Evolutionary conservation across 2,329 filamentous ascomycete species (phyloP), one percentile per base, ranked within the genome.

Genomic region (Ophiostoma sp.): DNA sequence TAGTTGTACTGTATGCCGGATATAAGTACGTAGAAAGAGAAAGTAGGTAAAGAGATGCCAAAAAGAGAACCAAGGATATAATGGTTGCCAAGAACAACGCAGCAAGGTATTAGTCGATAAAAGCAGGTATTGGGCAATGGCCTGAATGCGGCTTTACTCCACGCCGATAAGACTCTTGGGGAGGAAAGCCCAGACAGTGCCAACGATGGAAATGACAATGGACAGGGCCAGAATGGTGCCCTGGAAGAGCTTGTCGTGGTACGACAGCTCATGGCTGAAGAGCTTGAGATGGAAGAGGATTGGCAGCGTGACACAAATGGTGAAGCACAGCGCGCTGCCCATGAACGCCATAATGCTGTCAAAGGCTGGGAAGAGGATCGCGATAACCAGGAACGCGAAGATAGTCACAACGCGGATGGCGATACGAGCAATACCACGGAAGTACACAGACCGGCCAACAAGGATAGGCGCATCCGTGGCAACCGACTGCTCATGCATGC

Each of bases 341-440:
- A 98, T 88, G 71, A 97, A 88, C 4, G 91, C 90, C 88, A 96
- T 96, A 75, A 97, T 93, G 66, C 89, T 88, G 76, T 97, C 93
- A 75, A 97, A 97, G 0, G 87, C 85, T 0, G 93, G 93, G 75
- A 87, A 86, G 2, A 83, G 70, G 64, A 87, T 82, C 6, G 93
- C 87, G 69, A 97, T 90, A 65, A 85, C 75, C 44, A 97, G 84
- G 74, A 97, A 91, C 2, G 89, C 72, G n/a, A 90, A 73, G 16
- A 92, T 84, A 14, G 88, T 87, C 16, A 85, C 71, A 2, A 96
- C 78, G 55, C 90, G 87, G 41, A 95, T 83, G 1, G 79, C 74
- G 45, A 86, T 80, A 74, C 86, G 90, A 52, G 86, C 76, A 38
- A 88, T 70, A 36, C 83, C 83, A 66, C 89, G 83, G 62, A 85